Percentiles rank a stretch among this genome's conserved stretches.
Evolutionary conservation across 2,329 filamentous ascomycete genomes (phyloP).

Genomic region (Pseudocercospora fuligena): DNA sequence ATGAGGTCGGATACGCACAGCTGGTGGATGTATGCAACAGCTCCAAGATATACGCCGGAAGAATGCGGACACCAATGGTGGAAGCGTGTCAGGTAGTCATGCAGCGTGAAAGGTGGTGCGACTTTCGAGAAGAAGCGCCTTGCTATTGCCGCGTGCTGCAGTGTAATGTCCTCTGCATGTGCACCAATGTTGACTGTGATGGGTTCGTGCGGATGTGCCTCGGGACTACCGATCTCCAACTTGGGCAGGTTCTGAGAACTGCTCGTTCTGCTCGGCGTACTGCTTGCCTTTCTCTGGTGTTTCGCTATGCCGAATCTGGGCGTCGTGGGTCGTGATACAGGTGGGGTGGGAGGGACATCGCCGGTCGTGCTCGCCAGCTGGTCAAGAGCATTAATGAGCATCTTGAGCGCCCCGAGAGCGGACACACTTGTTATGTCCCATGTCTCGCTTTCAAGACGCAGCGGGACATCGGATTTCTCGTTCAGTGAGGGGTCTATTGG

Average conservation of each 20-base stretch:
- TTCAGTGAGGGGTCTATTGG: conserved; percentile 21
- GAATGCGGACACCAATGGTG: conserved; percentile 94
- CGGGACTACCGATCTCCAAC: conserved; percentile 47
- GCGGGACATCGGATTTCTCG: conserved; percentile 35
- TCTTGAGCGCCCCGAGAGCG: conserved; percentile 74
- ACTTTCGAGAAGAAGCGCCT: conserved; percentile 92
- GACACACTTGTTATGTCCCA: conserved; percentile 76
- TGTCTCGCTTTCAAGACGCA: conserved; percentile 41
- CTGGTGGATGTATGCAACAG: conserved; percentile 83
- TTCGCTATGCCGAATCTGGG: conserved; percentile 49
- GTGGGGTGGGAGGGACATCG: conserved; percentile 80
- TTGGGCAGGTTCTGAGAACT: conserved; percentile 51
- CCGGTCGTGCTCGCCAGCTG: conserved; percentile 73
- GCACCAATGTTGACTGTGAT: conserved; percentile 56
- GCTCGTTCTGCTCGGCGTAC: conserved; percentile 46
- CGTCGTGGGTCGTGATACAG: conserved; percentile 65
- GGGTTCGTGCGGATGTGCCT: conserved; percentile 56
- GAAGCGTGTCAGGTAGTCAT: conserved; percentile 83
- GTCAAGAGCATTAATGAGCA: conserved; percentile 67
- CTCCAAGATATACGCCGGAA: conserved; percentile 88
- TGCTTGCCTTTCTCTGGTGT: conserved; percentile 20
- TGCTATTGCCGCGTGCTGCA: conserved; percentile 84
- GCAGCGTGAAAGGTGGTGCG: conserved; percentile 79
- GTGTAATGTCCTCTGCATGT: conserved; percentile 71
- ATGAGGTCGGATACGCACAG: conserved; percentile 74